Percentiles rank a stretch among this genome's conserved stretches.
Evolutionary conservation across 495 filamentous ascomycete genomes (phyloP).

Genomic region (Hapsidospora chrysogenum): DNA sequence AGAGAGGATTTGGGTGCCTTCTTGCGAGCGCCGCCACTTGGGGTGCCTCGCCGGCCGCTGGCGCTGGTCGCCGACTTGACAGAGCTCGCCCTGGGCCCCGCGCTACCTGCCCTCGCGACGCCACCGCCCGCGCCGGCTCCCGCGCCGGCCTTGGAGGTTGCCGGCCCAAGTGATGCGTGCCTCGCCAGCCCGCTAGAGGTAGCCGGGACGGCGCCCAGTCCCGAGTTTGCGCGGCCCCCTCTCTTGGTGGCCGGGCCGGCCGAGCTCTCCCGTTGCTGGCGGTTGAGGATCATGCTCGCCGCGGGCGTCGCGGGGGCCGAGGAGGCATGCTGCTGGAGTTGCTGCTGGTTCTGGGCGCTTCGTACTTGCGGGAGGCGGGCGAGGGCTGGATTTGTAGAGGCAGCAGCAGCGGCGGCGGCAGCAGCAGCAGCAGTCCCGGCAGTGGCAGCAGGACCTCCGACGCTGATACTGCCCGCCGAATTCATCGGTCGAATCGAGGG

Average conservation of each 20-base stretch:
- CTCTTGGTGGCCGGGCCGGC: slow-evolving; percentile 56
- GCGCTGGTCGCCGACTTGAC: slow-evolving; percentile 25
- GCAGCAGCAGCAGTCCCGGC: no score
- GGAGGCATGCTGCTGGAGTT: slow-evolving; percentile 18
- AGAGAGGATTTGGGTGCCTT: slow-evolving; percentile 31
- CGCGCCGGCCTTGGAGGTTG: slow-evolving; percentile 54
- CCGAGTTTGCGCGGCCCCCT: slow-evolving; percentile 51
- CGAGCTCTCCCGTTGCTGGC: slow-evolving; percentile 58
- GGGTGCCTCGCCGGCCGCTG: slow-evolving; percentile 42
- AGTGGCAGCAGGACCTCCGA: neutral
- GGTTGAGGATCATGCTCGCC: slow-evolving; percentile 41
- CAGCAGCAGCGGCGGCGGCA: neutral
- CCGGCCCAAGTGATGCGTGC: slow-evolving; percentile 68
- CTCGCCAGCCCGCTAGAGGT: slow-evolving; percentile 58
- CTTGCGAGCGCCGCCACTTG: slow-evolving; percentile 33
- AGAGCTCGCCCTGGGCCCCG: slow-evolving; percentile 40
- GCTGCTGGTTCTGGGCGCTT: slow-evolving; percentile 17
- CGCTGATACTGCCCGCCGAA: slow-evolving; percentile 18
- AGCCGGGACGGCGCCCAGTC: slow-evolving; percentile 45
- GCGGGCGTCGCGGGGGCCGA: slow-evolving; percentile 54
- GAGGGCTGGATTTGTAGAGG: slow-evolving; percentile 12
- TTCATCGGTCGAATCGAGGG: slow-evolving; percentile 17
- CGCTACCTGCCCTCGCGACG: slow-evolving; percentile 50
- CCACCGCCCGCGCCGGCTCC: slow-evolving; percentile 17
- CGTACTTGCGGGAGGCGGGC: slow-evolving; percentile 20